Conservation (phyloP, 495 filamentous ascomycete species). For the Lepidopterella palustris region DNA sequence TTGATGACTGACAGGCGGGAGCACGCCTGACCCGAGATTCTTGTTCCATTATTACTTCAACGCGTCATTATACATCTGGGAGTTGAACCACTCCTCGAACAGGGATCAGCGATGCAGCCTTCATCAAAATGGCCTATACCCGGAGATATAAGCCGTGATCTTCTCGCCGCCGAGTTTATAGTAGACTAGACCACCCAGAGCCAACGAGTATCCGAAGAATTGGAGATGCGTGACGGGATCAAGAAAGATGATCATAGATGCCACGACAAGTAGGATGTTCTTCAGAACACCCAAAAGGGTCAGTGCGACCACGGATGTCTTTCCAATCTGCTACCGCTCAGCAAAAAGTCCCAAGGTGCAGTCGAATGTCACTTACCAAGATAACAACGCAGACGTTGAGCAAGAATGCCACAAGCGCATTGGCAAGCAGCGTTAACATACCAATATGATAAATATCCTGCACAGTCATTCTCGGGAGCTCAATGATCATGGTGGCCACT, state of each 20-base stretch:
- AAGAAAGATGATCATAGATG: constrained; percentile 84
- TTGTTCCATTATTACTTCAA: too few relatives aligned
- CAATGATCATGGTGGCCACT: constrained; percentile 67
- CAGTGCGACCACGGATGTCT: constrained; percentile 91
- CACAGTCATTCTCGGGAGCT: constrained; percentile 64
- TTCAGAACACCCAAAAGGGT: constrained; percentile 97
- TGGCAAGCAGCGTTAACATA: constrained; percentile 64
- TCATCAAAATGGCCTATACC: too few relatives aligned
- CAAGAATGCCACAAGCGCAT: constrained; percentile 77
- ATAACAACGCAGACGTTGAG: constrained; percentile 93
- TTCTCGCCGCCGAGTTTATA: constrained; percentile 91
- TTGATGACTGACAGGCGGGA: too few relatives aligned
- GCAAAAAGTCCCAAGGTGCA: constrained; percentile 1
- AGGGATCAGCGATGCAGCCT: too few relatives aligned
- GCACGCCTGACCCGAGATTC: too few relatives aligned
- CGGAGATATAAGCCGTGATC: constrained; percentile 71
- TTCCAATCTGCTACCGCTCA: constrained; percentile 66
- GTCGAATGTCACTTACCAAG: constrained; percentile 56
- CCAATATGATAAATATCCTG: constrained; percentile 70
- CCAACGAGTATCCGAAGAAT: constrained; percentile 91
- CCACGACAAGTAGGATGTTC: constrained; percentile 88
- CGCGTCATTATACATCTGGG: too few relatives aligned
- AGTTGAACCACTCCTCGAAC: too few relatives aligned
- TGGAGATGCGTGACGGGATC: constrained; percentile 76
- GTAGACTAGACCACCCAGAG: constrained; percentile 84